Percentiles rank a stretch among this genome's conserved stretches.
These are phyloP conservation scores for Mycena pura DNA, from an alignment of 768 basidiomycete species.

Conservation along the genomic window DNA sequence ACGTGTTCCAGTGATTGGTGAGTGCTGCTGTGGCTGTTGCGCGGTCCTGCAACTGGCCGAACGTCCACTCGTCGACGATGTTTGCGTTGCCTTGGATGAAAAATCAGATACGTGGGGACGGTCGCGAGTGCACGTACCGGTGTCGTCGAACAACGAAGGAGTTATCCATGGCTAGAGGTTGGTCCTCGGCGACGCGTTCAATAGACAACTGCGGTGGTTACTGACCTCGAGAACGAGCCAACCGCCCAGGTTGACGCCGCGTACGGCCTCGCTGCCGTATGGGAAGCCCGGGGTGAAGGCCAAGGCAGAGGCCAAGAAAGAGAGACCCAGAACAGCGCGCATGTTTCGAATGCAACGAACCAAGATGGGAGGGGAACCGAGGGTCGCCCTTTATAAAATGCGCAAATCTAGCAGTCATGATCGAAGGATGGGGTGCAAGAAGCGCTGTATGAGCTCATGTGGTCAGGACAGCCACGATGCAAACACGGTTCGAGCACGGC, in stretches of 20 bases:
- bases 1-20: conserved; percentile 78
- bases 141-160: conserved; percentile 75
- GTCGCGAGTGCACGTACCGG: conserved; percentile 39
- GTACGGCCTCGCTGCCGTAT: conserved; percentile 75
- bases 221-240: conserved; percentile 56
- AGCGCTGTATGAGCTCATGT: conserved; percentile 17
- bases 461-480: background rate
- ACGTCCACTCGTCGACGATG: conserved; percentile 83
- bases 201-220: background rate
- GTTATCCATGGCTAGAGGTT: conserved; percentile 74
- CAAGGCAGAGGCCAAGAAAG: conserved; percentile 38
- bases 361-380: conserved; percentile 23
- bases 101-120: background rate
- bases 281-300: conserved; percentile 65
- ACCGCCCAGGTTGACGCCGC: conserved; percentile 84
- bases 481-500: background rate
- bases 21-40: conserved; percentile 57
- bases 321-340: conserved; percentile 33
- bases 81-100: conserved; percentile 40
- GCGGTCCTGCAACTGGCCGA: conserved; percentile 64
- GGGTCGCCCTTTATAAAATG: conserved; percentile 16
- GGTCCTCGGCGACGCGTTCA: conserved; percentile 12
- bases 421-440: too few relatives aligned
- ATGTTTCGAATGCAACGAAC: conserved; percentile 11
- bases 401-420: too few relatives aligned